Conservation (phyloP, 2,329 filamentous ascomycete genomes). For the Cladophialophora yegresii region DNA sequence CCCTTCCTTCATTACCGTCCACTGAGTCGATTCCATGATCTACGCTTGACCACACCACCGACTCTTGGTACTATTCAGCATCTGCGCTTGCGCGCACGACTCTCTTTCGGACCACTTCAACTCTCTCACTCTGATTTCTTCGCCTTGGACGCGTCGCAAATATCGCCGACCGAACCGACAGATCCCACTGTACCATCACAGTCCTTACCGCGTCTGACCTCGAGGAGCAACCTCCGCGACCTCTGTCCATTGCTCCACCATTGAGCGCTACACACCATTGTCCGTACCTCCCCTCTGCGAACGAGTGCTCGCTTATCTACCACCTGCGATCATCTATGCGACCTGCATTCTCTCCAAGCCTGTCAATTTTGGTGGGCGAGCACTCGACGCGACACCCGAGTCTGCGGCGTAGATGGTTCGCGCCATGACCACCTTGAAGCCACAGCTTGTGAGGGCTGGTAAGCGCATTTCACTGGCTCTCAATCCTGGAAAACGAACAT, state of each 20-base stretch:
- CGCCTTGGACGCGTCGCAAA: conserved; percentile 7
- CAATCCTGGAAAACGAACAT: not conserved
- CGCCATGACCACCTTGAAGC: conserved; percentile 39
- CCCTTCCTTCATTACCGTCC: conserved; percentile 12
- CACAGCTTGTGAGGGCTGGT: conserved; percentile 52
- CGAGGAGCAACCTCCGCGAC: not conserved
- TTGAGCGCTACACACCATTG: not conserved
- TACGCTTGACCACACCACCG: conserved; percentile 13
- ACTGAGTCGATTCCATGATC: conserved; percentile 3
- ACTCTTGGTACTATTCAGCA: conserved; percentile 10
- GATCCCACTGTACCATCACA: conserved; percentile 20
- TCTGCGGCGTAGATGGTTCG: conserved; percentile 29
- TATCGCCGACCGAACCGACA: conserved; percentile 1
- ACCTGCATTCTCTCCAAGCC: conserved; percentile 23
- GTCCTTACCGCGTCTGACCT: conserved; percentile 31
- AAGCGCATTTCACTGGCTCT: conserved; percentile 32
- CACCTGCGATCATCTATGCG: conserved; percentile 26
- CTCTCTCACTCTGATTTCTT: not conserved
- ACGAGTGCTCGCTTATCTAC: not conserved
- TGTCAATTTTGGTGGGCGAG: conserved; percentile 26
- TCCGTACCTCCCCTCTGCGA: not conserved
- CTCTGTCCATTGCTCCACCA: not conserved
- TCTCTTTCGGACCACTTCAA: conserved; percentile 8
- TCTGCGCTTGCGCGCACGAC: conserved; percentile 15
- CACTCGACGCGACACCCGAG: conserved; percentile 26